phyloP scores from a whole-genome alignment of 352 stramenopile genomes.

The Detonula confervacea region DNA sequence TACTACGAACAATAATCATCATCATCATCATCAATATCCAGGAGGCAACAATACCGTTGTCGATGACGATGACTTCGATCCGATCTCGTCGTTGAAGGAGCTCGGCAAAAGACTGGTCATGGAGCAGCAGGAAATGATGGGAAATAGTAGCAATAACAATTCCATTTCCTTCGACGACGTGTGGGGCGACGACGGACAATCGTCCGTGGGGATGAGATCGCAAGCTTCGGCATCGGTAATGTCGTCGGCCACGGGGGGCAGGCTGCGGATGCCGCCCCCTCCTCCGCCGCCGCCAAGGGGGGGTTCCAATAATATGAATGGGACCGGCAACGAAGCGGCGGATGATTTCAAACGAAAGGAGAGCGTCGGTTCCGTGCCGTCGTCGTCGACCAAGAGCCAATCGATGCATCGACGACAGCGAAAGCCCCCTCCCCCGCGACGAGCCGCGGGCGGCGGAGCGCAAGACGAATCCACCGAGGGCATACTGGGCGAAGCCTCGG shows the following conservation, averaged over 20 bases:
- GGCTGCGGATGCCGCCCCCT: constrained; percentile 8
- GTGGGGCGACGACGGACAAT: too few species aligned
- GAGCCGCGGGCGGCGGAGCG: background rate
- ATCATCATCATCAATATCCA: constrained; percentile 3
- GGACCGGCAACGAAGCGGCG: too few species aligned
- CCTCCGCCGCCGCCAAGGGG: constrained; percentile 3
- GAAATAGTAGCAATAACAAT: too few species aligned
- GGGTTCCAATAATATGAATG: background rate
- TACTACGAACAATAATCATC: too few species aligned
- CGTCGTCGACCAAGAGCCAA: constrained; percentile 1
- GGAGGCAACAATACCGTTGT: too few species aligned
- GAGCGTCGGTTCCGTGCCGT: background rate
- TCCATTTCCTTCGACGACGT: background rate
- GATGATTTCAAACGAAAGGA: background rate
- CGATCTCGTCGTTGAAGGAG: constrained; percentile 31
- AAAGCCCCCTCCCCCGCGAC: constrained; percentile 5
- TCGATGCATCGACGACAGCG: background rate
- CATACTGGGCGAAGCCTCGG: constrained; percentile 14
- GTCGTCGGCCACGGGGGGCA: too few species aligned
- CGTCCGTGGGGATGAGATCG: constrained; percentile 11
- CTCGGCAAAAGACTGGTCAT: constrained; percentile 25
- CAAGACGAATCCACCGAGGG: constrained; percentile 3
- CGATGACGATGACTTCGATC: constrained; percentile 10
- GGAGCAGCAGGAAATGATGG: too few species aligned
- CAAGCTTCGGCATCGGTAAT: background rate